A percentile compares a stretch with the other conserved stretches of the same genome.
Evolutionary conservation across 495 filamentous ascomycete species (phyloP).

Genomic region (Aspergillus panamensis): DNA sequence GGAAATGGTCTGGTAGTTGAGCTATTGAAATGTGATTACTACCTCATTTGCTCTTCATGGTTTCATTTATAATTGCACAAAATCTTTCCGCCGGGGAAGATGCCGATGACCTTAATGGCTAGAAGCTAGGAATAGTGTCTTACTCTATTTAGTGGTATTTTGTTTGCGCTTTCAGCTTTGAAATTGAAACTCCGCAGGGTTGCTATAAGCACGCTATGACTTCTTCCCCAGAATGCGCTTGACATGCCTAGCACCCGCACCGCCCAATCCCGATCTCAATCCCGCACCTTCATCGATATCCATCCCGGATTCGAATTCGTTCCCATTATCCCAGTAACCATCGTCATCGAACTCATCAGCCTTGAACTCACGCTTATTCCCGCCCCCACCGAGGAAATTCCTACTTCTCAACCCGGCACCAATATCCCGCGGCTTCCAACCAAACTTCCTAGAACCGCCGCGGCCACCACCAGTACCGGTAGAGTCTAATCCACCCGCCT

Average conservation of each 20-base stretch:
- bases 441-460: conserved; percentile 18
- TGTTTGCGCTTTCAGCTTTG: background rate
- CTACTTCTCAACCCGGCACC: conserved; percentile 28
- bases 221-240: conserved; percentile 45
- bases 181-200: background rate
- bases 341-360: conserved; percentile 46
- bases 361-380: conserved; percentile 42
- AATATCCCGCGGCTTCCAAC: conserved; percentile 24
- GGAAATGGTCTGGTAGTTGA: conserved; percentile 13
- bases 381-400: conserved; percentile 24
- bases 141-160: background rate
- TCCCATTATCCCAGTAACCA: conserved; percentile 40
- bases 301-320: conserved; percentile 57
- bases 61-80: no score
- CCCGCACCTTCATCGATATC: conserved; percentile 45
- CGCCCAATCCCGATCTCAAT: conserved; percentile 19
- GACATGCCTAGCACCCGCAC: conserved; percentile 28
- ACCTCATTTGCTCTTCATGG: background rate
- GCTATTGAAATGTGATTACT: conserved; percentile 16
- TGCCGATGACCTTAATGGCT: no score
- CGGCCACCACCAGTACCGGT: conserved; percentile 12
- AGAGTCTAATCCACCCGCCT: background rate
- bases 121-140: no score
- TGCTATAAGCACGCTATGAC: conserved; percentile 18
- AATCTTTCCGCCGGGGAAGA: no score